These are phyloP conservation scores for Chalciporus chontae DNA, from an alignment of 768 basidiomycete genomes.

Conservation along the genomic window DNA sequence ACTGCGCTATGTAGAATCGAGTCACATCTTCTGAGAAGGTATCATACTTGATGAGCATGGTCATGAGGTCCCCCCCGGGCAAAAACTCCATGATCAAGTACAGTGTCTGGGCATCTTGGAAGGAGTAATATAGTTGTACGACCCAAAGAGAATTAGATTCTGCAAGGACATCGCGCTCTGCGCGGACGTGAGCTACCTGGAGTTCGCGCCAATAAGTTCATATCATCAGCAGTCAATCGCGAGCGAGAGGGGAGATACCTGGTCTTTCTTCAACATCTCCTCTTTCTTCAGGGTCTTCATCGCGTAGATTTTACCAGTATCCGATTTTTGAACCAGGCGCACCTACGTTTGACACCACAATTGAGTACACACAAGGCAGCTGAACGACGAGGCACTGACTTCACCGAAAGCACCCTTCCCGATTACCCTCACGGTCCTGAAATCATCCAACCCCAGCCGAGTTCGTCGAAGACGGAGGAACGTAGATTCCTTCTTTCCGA, in stretches of 20 bases:
- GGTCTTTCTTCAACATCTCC: conserved; percentile 99
- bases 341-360: conserved; percentile 42
- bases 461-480: conserved; percentile 87
- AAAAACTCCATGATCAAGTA: conserved; percentile 99
- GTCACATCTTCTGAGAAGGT: conserved; percentile 98
- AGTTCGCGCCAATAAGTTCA: background rate
- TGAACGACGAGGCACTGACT: conserved; percentile 40
- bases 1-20: conserved; percentile 98
- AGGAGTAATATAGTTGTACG: conserved; percentile 96
- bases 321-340: conserved; percentile 91
- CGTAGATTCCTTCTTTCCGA: conserved; percentile 85
- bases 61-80: conserved; percentile 98
- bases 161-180: conserved; percentile 94
- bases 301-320: conserved; percentile 97
- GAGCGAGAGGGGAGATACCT: conserved; percentile 47
- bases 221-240: background rate
- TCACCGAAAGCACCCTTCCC: conserved; percentile 99
- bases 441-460: conserved; percentile 86
- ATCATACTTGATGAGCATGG: conserved; percentile 99
- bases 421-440: conserved; percentile 96
- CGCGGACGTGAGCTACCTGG: conserved; percentile 95
- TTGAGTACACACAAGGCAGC: background rate
- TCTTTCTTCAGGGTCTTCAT: conserved; percentile 98
- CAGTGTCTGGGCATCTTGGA: conserved; percentile 88
- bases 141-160: conserved; percentile 97